These are phyloP conservation scores for Tetrapyrgos nigripes DNA, from an alignment of 1,284 basidiomycete genomes.

Conservation along the genomic window DNA sequence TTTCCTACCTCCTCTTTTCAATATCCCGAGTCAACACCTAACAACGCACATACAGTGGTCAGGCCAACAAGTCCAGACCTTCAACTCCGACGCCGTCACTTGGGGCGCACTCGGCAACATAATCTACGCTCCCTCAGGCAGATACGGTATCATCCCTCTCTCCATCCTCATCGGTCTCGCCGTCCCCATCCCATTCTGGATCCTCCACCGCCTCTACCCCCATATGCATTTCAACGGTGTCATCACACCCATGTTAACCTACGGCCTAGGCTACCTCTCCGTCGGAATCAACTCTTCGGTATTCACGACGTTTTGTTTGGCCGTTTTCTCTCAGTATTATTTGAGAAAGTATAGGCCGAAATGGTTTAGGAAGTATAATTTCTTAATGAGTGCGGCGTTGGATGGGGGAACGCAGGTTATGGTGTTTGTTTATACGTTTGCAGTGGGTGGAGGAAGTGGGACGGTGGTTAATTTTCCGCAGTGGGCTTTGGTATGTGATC, in stretches of 20 bases:
- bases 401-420: constrained; percentile 65
- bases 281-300: constrained; percentile 61
- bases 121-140: constrained; percentile 53
- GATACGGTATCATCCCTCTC: constrained; percentile 58
- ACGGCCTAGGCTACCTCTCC: constrained; percentile 19
- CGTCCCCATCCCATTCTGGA: constrained; percentile 62
- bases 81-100: constrained; percentile 56
- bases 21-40: neutral
- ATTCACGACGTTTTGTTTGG: constrained; percentile 57
- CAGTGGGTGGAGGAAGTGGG: constrained; percentile 45
- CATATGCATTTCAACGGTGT: constrained; percentile 51
- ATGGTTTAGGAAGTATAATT: constrained; percentile 72
- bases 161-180: constrained; percentile 57
- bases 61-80: constrained; percentile 21
- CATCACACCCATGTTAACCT: constrained; percentile 55
- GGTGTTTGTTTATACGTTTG: constrained; percentile 55
- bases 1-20: neutral
- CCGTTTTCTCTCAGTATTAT: constrained; percentile 65
- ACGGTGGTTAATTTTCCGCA: constrained; percentile 7
- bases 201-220: constrained; percentile 55
- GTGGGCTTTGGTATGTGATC: constrained; percentile 10
- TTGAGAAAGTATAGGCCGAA: constrained; percentile 62
- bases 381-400: constrained; percentile 63
- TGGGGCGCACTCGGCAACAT: constrained; percentile 65
- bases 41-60: neutral